phyloP scores from a whole-genome alignment of 306 rosid species.

The Abrus pulchellus region DNA sequence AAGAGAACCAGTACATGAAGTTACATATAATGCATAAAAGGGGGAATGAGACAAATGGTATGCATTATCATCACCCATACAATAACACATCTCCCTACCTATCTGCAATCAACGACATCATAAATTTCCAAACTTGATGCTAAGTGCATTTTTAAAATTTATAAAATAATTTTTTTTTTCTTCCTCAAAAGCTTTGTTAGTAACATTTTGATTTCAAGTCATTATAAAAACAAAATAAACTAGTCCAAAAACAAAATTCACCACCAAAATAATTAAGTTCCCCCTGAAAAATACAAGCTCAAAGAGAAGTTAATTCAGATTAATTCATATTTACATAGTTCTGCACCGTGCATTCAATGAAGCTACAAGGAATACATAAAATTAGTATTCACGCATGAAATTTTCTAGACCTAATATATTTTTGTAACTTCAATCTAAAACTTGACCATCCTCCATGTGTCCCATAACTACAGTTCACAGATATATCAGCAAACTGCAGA shows the following conservation, averaged over 20 bases:
- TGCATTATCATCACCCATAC: constrained; percentile 11
- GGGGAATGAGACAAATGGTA: constrained; percentile 31
- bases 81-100: constrained; percentile 26
- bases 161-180: background rate
- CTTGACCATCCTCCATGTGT: constrained; percentile 7
- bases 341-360: constrained; percentile 1
- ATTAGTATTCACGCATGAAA: background rate
- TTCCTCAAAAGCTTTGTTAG: background rate
- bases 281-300: background rate
- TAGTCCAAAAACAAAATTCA: background rate
- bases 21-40: constrained; percentile 16
- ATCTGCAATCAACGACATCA: constrained; percentile 17
- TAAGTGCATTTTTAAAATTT: background rate
- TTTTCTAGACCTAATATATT: constrained; percentile 16
- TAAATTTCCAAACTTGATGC: constrained; percentile 25
- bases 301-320: constrained; percentile 12
- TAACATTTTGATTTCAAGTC: background rate
- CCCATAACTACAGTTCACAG: background rate
- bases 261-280: background rate
- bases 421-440: background rate
- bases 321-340: background rate
- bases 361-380: background rate
- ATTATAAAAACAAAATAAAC: background rate
- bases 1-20: constrained; percentile 25
- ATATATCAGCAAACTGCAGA: background rate